Percentiles rank a stretch among this genome's conserved stretches.
Evolutionary conservation across 2,329 filamentous ascomycete genomes (phyloP).

Genomic region (Fusarium chlamydosporum): DNA sequence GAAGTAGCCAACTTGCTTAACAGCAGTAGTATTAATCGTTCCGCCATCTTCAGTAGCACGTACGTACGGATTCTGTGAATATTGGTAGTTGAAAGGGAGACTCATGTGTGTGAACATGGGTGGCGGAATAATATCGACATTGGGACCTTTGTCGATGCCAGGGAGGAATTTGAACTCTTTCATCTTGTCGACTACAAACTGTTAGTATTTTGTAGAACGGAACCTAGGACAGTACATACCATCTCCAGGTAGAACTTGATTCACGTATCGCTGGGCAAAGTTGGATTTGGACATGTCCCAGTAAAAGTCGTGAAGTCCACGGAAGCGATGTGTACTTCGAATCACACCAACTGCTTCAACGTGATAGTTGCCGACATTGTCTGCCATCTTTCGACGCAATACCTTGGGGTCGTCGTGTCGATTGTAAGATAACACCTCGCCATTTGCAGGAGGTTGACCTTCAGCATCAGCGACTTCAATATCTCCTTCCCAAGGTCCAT

Average conservation of each 20-base stretch:
- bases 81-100: conserved; percentile 83
- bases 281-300: conserved; percentile 77
- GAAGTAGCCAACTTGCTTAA: conserved; percentile 72
- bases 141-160: conserved; percentile 68
- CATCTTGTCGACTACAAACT: conserved; percentile 62
- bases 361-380: conserved; percentile 76
- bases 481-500: conserved; percentile 72
- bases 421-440: conserved; percentile 59
- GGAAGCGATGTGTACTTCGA: conserved; percentile 86
- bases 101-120: conserved; percentile 82
- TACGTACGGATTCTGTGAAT: conserved; percentile 87
- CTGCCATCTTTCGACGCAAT: conserved; percentile 74
- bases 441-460: conserved; percentile 19
- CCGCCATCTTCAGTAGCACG: conserved; percentile 70
- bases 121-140: conserved; percentile 82
- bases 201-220: background rate
- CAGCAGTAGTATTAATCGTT: conserved; percentile 71
- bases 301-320: conserved; percentile 89
- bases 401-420: conserved; percentile 67
- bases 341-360: conserved; percentile 80
- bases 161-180: conserved; percentile 76
- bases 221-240: conserved; percentile 62
- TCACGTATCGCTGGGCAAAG: conserved; percentile 78
- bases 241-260: conserved; percentile 79
- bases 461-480: conserved; percentile 52